Evolutionary conservation across 176 grass and related monocot species (phyloP), one percentile per base, ranked within the genome.

Genomic region (barley (Hordeum vulgare)): DNA sequence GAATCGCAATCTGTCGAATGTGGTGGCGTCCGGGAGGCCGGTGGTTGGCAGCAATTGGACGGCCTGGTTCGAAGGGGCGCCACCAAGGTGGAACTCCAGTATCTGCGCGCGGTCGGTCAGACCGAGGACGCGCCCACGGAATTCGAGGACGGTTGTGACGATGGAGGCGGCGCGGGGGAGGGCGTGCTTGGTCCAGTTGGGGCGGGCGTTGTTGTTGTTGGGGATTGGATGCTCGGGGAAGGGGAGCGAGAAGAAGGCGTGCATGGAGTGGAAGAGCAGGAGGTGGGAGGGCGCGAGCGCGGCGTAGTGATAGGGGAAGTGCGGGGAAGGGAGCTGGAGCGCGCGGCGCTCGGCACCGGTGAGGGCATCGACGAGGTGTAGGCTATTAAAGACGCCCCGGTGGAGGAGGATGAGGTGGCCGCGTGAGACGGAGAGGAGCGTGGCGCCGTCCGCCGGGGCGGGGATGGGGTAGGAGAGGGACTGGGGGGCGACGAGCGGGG

Each of bases 201-300:
- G 26, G 72, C 45, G 18, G 34, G 44, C 14, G 51, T 20, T 51
- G 31, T 33, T 33, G 31, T 33, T 33, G 47, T 51, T 73, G 54
- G 54, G 86, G 39, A 10, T 53, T 15, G 78, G 64, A 36, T 26
- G 2, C 57, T 12, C 28, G 31, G 78, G 47, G 6, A 62, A 41
- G 25, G 83, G 73, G 79, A 57, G 65, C 34, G 73, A 76, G 83
- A 82, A 85, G 83, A 90, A 90, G 83, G 83, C 63, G 56, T 90
- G 65, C 79, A 58, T 63, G 78, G 65, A 89, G 70, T 81, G 33
- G 79, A 90, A 90, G 64, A 90, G 57, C 54, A 90, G 83, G 83
- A 86, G 66, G 73, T 64, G 65, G 42, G 83, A 66, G n/a, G 72
- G 41, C 71, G 56, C 5, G 63, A 89, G 83, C 73, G 79, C 83